Base-by-base conservation (phyloP, 331 rosid species). In the Quercus lobata region DNA sequence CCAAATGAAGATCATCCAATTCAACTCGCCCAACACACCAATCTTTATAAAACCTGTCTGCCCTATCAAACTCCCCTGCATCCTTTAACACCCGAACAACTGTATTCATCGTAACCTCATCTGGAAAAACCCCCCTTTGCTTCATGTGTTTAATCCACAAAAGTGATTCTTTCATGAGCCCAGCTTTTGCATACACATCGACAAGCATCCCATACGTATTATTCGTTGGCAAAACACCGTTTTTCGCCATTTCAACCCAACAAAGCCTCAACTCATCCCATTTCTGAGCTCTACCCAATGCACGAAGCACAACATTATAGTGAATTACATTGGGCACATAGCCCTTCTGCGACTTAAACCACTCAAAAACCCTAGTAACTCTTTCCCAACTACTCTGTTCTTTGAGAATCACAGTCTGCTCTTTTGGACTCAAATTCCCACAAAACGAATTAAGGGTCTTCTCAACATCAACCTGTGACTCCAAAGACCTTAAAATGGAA, bases 61-160 rank as follows among this genome's bases (percentile, higher is more conserved):
- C 98, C 74, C 84, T 83, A 83, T 89, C 93, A 69, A 81, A 95
- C 79, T 95, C 96, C 2, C 87, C 80, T 16, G 84, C 94, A 72
- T 95, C 88, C 85, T 95, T 95, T 85, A 95, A 89, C 34, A 91
- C 97, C 81, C 91, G 86, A 84, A 95, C 87, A 68, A 90, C 93
- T 0, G 97, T 91, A 79, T 87, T 90, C 98, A 92, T 95, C 0
- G 96, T 92, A 72, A 95, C 97, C 80, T 95, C 98, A 46, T 95
- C 97, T 5, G 97, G 98, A 73, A 91, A 90, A 49, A 87, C 77
- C 1, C 92, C 97, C 73, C 97, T 83, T 18, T 79, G 53, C 78
- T 82, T 89, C 98, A 95, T 92, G 60, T 95, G 97, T 86, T 86
- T 85, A 78, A 95, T 87, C 98, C 97, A 95, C 85, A 92, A 84